Base-by-base conservation (phyloP, 352 stramenopile genomes). In the Globisporangium paddicum region DNA sequence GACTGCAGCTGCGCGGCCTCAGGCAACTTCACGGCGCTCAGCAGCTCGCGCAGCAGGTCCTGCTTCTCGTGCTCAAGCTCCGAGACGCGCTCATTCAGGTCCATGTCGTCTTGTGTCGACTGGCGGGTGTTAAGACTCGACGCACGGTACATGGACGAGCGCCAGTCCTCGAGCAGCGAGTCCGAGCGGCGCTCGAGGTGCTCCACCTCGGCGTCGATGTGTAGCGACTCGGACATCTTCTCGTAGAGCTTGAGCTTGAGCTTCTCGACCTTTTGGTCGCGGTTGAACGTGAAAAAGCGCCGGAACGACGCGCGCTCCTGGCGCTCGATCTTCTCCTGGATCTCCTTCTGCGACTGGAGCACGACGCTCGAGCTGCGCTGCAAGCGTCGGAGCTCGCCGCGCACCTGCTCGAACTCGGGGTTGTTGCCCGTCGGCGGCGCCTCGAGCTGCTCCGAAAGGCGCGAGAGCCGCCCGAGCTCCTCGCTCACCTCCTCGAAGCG, bases 241-340 rank as follows among this genome's bases (percentile, higher is more conserved):
- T 73, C 63, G 23, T 71, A 78, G 18, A 89, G 73, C 65, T 75
- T 72, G 58, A 72, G 65, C 68, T 87, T 87, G 37, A 89, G 64
- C 46, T 69, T 64, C 45, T 86, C 70, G 11, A 71, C 60, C 52
- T 80, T 80, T 9, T 66, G 68, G 19, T 80, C 75, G 35, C 73
- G 72, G 46, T 79, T 83, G 52, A 86, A 60, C 45, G 68, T 58
- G 37, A 91, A 67, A 44, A 86, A 89, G 46, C 80, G 72, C 4
- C 78, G 74, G 41, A 87, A 68, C 46, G 71, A 60, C 8, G 64
- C 69, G 44, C 74, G 70, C 55, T 91, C 82, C 44, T 88, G 68
- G 42, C 79, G 77, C 60, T 87, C 82, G n/a, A 89, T 74, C 58
- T 83, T 74, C 28, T 80, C 73, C 26, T 82, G 80, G 60, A 91